Evolutionary conservation across 176 grass and related monocot genomes (phyloP).

Genomic region (Aegilops sharonensis): DNA sequence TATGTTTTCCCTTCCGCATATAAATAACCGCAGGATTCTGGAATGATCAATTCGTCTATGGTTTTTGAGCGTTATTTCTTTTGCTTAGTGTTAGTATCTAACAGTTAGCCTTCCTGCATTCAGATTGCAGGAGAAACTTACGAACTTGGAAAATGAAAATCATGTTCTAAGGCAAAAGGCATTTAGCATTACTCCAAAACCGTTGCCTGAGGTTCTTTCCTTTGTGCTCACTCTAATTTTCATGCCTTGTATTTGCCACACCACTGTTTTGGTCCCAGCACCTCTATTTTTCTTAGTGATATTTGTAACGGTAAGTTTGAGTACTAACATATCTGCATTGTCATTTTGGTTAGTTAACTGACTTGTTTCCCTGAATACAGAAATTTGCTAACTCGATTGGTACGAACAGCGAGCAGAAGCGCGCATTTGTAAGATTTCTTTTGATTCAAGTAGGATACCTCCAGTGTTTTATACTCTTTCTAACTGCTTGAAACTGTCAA

Average conservation of each 20-base stretch:
- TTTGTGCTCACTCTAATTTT: slow-evolving; percentile 15
- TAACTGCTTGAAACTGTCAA: background rate
- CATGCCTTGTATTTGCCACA: background rate
- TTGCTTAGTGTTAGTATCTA: background rate
- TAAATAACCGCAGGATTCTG: slow-evolving; percentile 2
- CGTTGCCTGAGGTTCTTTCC: slow-evolving; percentile 53
- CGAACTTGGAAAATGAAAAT: slow-evolving; percentile 86
- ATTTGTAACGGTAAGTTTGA: background rate
- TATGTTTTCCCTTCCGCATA: slow-evolving; percentile 36
- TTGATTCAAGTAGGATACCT: slow-evolving; percentile 19
- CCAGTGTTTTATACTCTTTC: slow-evolving; percentile 17
- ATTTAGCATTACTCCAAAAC: slow-evolving; percentile 52
- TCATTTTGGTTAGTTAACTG: slow-evolving; percentile 26
- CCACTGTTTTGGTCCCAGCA: background rate
- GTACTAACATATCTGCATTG: background rate
- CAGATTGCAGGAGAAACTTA: slow-evolving; percentile 89
- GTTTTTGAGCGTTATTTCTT: background rate
- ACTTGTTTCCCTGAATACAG: slow-evolving; percentile 33
- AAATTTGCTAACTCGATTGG: slow-evolving; percentile 71
- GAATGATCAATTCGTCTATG: background rate
- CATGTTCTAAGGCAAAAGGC: slow-evolving; percentile 86
- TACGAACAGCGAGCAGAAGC: slow-evolving; percentile 47
- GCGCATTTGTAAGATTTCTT: slow-evolving; percentile 68
- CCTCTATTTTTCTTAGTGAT: background rate
- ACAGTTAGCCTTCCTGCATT: slow-evolving; percentile 22